phyloP scores from a whole-genome alignment of 202 grass and related monocot species.

The Schoenoplectus tabernaemontani region DNA sequence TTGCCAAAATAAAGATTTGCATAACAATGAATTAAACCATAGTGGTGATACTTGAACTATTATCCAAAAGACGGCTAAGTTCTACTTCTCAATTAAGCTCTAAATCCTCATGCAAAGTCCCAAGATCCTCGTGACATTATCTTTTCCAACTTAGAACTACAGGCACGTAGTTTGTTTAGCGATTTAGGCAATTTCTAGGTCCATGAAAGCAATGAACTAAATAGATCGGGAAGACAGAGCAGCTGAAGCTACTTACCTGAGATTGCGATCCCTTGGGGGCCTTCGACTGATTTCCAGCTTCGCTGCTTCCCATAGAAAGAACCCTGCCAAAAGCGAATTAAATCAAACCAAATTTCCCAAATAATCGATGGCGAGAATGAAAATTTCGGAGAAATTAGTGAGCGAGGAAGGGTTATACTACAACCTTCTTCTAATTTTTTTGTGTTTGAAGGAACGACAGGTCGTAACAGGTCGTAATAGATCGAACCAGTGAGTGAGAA shows the following conservation, averaged over 20 bases:
- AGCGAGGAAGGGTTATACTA: background rate
- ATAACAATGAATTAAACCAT: background rate
- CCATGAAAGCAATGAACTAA: background rate
- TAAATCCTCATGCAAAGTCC: background rate
- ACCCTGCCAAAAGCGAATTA: background rate
- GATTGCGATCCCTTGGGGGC: conserved; percentile 17
- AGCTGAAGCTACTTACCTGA: background rate
- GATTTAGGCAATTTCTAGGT: conserved; percentile 12
- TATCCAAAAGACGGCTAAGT: background rate
- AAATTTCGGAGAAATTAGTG: background rate
- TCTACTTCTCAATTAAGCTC: background rate
- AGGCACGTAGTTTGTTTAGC: background rate
- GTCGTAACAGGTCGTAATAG: conserved; percentile 3
- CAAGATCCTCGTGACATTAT: background rate
- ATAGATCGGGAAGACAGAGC: background rate
- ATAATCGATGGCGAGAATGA: background rate
- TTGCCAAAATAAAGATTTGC: background rate
- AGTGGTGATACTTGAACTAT: background rate
- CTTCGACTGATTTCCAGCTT: conserved; percentile 23
- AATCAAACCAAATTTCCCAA: background rate
- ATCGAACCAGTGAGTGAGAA: conserved; percentile 19
- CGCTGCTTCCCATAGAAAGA: conserved; percentile 24
- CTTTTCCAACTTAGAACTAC: background rate
- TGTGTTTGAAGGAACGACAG: background rate
- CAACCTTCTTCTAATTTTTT: background rate